Percentiles rank a stretch among this genome's conserved stretches.
Conservation (phyloP, 208 protist genomes). For the Trypanosoma grayi region DNA sequence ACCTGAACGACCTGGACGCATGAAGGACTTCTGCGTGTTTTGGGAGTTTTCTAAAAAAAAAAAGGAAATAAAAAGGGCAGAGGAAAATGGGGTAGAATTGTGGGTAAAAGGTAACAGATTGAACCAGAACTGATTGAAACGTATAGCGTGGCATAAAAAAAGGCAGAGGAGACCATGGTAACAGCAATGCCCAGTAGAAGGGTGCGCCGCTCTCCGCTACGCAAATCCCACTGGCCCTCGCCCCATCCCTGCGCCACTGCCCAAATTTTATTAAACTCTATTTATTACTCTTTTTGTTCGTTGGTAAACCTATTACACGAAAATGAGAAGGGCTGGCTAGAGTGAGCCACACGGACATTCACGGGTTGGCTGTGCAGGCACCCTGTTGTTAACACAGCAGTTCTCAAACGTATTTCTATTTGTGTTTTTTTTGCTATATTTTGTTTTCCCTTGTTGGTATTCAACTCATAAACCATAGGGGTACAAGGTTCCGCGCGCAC, state of each 20-base stretch:
- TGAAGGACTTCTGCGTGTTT: not conserved
- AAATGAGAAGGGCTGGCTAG: too few species aligned
- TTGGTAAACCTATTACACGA: not conserved
- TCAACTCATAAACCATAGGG: too few species aligned
- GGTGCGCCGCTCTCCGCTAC: too few species aligned
- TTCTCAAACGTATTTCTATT: too few species aligned
- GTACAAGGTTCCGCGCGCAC: too few species aligned
- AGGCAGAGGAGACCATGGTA: not conserved
- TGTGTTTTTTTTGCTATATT: not conserved
- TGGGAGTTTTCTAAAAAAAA: not conserved
- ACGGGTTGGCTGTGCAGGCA: too few species aligned
- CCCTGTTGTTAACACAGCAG: too few species aligned
- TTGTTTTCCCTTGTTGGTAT: conserved; percentile 6
- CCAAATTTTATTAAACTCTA: not conserved
- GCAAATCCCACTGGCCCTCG: too few species aligned
- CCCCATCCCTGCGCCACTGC: not conserved
- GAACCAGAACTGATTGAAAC: not conserved
- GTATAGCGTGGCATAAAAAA: not conserved
- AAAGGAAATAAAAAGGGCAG: conserved; percentile 5
- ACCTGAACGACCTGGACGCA: conserved; percentile 65
- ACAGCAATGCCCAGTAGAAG: too few species aligned
- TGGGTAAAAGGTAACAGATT: not conserved
- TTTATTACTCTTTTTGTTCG: not conserved
- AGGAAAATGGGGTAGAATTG: not conserved
- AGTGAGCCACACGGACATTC: too few species aligned